Conservation (phyloP, 352 stramenopile genomes). For the Phytopythium aichiense region DNA sequence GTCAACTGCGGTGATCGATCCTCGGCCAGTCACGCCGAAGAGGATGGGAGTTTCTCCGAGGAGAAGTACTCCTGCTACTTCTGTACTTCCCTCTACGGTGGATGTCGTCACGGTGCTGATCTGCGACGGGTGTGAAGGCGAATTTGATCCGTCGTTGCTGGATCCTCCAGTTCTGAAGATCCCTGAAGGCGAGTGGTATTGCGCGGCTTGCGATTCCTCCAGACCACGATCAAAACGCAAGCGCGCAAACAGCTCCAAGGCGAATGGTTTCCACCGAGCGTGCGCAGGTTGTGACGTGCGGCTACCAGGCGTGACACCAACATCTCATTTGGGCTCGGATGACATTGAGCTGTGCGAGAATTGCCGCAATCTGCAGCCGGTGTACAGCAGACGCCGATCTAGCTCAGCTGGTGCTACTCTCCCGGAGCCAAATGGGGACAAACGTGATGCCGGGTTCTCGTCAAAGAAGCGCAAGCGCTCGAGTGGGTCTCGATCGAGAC, state of each 20-base stretch:
- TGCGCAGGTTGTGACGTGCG: constrained; percentile 31
- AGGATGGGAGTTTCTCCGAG: not conserved
- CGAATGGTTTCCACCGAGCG: constrained; percentile 3
- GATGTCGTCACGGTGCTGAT: constrained; percentile 44
- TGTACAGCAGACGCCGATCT: not conserved
- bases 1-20: not conserved
- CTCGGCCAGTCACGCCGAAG: not conserved
- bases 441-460: not conserved
- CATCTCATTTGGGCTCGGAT: constrained; percentile 11
- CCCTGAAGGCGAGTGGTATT: constrained; percentile 55
- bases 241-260: constrained; percentile 2
- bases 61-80: not conserved
- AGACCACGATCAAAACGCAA: constrained; percentile 4
- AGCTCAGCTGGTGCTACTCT: not conserved
- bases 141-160: constrained; percentile 50
- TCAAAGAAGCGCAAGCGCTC: constrained; percentile 29
- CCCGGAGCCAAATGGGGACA: not conserved
- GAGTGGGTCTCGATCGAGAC: constrained; percentile 11
- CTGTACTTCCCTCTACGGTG: not conserved
- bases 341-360: constrained; percentile 28
- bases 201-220: constrained; percentile 15
- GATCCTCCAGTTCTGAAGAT: constrained; percentile 38
- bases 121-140: constrained; percentile 66
- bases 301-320: constrained; percentile 2
- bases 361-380: constrained; percentile 24